Evolutionary conservation across 1,284 basidiomycete genomes (phyloP), one percentile per base, ranked within the genome.

Genomic region (Cutaneotrichosporon spelunceum): DNA sequence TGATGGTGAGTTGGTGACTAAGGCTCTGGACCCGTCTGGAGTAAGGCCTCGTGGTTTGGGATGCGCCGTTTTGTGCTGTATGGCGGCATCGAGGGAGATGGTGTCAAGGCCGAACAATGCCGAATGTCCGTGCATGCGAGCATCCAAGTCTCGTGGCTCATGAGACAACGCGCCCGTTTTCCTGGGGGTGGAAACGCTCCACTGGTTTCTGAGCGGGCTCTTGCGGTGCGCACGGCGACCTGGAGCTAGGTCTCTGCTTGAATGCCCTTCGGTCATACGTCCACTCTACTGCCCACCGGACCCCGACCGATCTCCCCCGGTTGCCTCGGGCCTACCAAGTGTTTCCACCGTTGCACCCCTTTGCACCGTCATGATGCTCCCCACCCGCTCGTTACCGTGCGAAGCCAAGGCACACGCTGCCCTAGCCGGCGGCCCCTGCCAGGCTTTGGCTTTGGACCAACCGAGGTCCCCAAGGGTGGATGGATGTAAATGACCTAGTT

Each of bases 71-170:
- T 47, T 47, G 45, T 47, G 45, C 14, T 24, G 23, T 13, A 47
- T 24, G 45, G 45, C 45, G 45, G 45, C 45, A 47, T 47, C 24
- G 24, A 47, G 45, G 45, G 23, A 23, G 23, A 47, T 4, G 26
- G 45, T 14, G 23, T 13, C 24, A 50, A 27, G 27, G 48, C 56
- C 56, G 56, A 57, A 57, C 56, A 57, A 49, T 30, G 56, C 56
- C 56, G 56, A 57, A 57, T 33, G 30, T 34, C 47, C 47, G 44
- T 23, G 24, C n/a, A 29, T 47, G 55, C 55, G 47, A 44, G 48
- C 55, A 56, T n/a, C 30, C 39, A 42, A 7, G 39, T 19, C 39
- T 42, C 39, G n/a, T 42, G 39, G 39, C 39, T 42, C 39, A 42
- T 42, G 39, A 42, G 19, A 42, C 39, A 19, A n/a, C 30, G 30